phyloP scores from a whole-genome alignment of 805 yeast species.

The Cyberlindnera meyerae region DNA sequence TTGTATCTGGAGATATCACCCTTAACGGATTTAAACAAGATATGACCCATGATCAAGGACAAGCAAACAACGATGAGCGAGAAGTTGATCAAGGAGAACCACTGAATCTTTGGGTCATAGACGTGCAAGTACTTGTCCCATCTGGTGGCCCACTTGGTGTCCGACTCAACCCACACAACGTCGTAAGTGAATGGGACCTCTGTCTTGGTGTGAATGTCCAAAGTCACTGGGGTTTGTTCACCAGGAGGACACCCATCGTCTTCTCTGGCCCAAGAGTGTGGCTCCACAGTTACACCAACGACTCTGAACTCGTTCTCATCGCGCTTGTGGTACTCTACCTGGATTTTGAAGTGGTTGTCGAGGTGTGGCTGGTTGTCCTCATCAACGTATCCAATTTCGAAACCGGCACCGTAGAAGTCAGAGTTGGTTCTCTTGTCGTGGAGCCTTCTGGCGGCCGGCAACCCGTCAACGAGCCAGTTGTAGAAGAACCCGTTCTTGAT shows the following conservation, averaged over 20 bases:
- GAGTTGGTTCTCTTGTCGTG: constrained; percentile 54
- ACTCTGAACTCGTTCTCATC: constrained; percentile 68
- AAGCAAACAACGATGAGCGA: constrained; percentile 74
- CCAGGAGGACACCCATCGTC: constrained; percentile 32
- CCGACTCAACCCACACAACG: constrained; percentile 63
- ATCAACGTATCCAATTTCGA: constrained; percentile 70
- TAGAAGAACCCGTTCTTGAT: constrained; percentile 80
- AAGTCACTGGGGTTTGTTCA: constrained; percentile 36
- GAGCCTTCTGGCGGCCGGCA: constrained; percentile 77
- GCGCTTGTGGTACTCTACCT: constrained; percentile 78
- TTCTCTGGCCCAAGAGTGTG: constrained; percentile 49
- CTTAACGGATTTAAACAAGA: constrained; percentile 71
- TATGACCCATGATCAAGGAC: constrained; percentile 72
- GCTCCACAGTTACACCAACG: constrained; percentile 82
- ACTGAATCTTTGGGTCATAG: constrained; percentile 88
- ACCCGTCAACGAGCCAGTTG: constrained; percentile 92
- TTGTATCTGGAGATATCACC: constrained; percentile 86
- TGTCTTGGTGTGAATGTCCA: constrained; percentile 47
- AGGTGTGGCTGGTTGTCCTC: constrained; percentile 53
- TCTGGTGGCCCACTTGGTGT: constrained; percentile 92
- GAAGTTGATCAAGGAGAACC: constrained; percentile 90
- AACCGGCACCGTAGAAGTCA: constrained; percentile 73
- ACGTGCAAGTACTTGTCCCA: constrained; percentile 97
- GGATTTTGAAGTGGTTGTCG: constrained; percentile 75
- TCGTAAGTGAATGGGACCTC: constrained; percentile 80